Evolutionary conservation across 2,329 filamentous ascomycete genomes (phyloP).

Genomic region (Curvularia spicifera): DNA sequence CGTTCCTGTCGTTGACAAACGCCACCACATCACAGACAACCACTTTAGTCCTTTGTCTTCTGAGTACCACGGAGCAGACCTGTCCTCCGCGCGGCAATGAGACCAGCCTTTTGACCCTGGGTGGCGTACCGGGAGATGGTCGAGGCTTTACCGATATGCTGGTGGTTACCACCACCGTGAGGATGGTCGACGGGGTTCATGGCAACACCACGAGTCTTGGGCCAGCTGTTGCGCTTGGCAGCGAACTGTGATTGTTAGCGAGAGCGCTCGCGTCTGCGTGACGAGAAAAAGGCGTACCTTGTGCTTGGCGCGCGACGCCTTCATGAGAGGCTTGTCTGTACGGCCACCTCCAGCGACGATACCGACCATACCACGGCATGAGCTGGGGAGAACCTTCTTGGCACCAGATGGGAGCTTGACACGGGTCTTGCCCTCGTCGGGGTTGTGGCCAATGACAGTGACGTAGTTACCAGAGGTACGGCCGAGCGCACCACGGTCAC

Average conservation of each 20-base stretch:
- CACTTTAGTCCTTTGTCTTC: conserved; percentile 87
- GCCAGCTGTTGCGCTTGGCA: conserved; percentile 99
- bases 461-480: conserved; percentile 99
- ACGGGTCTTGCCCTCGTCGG: conserved; percentile 92
- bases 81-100: conserved; percentile 98
- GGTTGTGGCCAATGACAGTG: conserved; percentile 63
- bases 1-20: conserved; percentile 34
- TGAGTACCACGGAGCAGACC: conserved; percentile 99
- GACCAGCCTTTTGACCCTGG: conserved; percentile 99
- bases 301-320: conserved; percentile 99
- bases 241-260: conserved; percentile 68
- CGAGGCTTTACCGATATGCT: conserved; percentile 99
- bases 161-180: conserved; percentile 89
- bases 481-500: conserved; percentile 94
- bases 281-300: conserved; percentile 58
- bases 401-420: conserved; percentile 98
- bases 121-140: conserved; percentile 98
- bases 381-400: conserved; percentile 98
- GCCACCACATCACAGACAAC: conserved; percentile 35
- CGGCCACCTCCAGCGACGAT: conserved; percentile 99
- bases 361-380: conserved; percentile 96
- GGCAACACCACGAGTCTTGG: conserved; percentile 99
- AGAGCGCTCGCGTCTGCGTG: background rate
- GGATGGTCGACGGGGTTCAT: conserved; percentile 99
- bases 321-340: conserved; percentile 99